A percentile compares a stretch with the other conserved stretches of the same genome.
phyloP scores from a whole-genome alignment of 495 filamentous ascomycete species.

The Lindgomyces ingoldianus region DNA sequence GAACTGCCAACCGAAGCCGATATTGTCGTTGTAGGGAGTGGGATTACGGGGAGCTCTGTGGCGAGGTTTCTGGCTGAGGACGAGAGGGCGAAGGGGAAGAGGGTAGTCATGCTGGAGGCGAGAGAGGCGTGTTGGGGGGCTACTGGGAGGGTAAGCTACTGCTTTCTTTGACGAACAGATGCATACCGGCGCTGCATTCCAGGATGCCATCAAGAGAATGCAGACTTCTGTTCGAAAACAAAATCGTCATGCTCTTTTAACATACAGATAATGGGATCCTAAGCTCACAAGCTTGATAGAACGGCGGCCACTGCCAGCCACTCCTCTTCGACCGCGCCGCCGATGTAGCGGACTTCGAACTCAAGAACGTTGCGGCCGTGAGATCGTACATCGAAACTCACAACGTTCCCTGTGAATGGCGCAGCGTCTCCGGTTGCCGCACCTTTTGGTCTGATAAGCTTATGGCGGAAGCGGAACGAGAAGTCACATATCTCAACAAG shows the following conservation, averaged over 20 bases:
- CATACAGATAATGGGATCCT: not conserved
- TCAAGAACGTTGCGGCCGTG: constrained; percentile 59
- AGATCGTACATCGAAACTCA: constrained; percentile 53
- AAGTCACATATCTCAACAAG: constrained; percentile 48
- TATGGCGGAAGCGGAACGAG: constrained; percentile 49
- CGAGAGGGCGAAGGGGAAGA: constrained; percentile 43
- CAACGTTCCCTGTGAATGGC: constrained; percentile 65
- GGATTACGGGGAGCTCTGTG: constrained; percentile 69
- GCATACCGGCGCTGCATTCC: not conserved
- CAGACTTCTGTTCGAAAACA: not conserved
- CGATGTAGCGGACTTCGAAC: constrained; percentile 63
- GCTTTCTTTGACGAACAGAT: too few species aligned
- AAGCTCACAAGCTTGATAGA: constrained; percentile 44
- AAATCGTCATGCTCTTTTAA: too few species aligned
- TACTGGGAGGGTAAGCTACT: constrained; percentile 67
- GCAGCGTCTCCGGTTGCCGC: constrained; percentile 53
- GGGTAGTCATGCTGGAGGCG: constrained; percentile 74
- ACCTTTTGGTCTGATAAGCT: constrained; percentile 54
- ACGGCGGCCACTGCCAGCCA: constrained; percentile 76
- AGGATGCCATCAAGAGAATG: not conserved
- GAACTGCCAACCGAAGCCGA: constrained; percentile 60
- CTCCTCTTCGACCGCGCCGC: constrained; percentile 54
- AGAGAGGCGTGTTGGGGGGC: constrained; percentile 78
- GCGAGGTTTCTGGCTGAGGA: constrained; percentile 62
- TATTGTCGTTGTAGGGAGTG: constrained; percentile 71